Base-by-base conservation (phyloP, 768 basidiomycete species). In the Russula emetica region DNA sequence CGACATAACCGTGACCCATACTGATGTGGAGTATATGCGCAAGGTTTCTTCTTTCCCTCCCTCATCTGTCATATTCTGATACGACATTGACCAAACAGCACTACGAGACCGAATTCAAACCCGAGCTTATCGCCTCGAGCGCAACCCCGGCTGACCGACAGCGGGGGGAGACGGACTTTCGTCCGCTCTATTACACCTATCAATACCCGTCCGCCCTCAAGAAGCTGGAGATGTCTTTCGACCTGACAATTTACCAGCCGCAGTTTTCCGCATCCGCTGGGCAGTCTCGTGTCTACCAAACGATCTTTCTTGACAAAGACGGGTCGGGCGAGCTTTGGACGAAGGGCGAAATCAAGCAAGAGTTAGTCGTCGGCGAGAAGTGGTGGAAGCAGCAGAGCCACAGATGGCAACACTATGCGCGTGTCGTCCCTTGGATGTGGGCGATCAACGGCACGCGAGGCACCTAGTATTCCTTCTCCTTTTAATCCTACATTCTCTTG, bases 381-480 rank as follows among this genome's bases (percentile, higher is more conserved):
- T 79, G 78, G 80, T 82, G 80, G 81, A 81, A 82, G 69, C 81
- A 81, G 69, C 79, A 80, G 69, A 78, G 78, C 56, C 79, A 82
- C 66, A 75, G 79, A 26, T 82, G 79, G 79, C 79, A 80, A 69
- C 77, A 78, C 62, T 78, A 77, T 49, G 71, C 74, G 22, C 66
- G 61, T 4, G 72, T 72, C 30, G 76, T 78, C 28, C 76, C 77
- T 34, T 76, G 74, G 71, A 74, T 78, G 73, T 74, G 72, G 74
- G 68, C 71, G 55, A 70, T 78, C 66, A 77, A 78, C 68, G 75
- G 76, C 26, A 74, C 71, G 68, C 69, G 71, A n/a, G 68, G 72
- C 51, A 77, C 76, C 3, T 68, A 69, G 71, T 77, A 26, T 26
- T 50, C 38, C 28, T 18, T 10, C 38, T 36, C 30, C 44, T n/a